These are phyloP conservation scores for Claviceps arundinis DNA, from an alignment of 2,329 filamentous ascomycete genomes.

Conservation along the genomic window DNA sequence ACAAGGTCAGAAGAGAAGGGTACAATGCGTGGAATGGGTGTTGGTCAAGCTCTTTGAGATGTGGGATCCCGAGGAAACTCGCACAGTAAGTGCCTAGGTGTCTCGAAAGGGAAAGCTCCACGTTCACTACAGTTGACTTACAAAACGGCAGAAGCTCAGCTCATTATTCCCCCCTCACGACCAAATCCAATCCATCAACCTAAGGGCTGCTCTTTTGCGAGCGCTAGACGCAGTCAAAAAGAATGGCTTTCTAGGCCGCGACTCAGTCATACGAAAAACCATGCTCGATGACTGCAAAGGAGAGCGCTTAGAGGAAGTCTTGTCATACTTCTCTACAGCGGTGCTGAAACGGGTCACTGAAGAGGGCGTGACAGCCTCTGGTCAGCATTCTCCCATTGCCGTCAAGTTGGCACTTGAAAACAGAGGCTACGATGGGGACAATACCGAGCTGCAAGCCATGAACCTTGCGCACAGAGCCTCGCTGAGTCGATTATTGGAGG, in stretches of 20 bases:
- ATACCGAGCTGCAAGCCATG: slow-evolving; percentile 46
- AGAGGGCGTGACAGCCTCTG: slow-evolving; percentile 23
- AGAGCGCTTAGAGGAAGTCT: slow-evolving; percentile 75
- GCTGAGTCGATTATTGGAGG: slow-evolving; percentile 42
- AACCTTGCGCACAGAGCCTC: slow-evolving; percentile 61
- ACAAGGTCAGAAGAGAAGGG: slow-evolving; percentile 68
- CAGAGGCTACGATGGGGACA: slow-evolving; percentile 41
- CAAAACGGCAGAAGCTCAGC: slow-evolving; percentile 54
- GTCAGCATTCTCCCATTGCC: slow-evolving; percentile 33
- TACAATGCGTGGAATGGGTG: slow-evolving; percentile 77
- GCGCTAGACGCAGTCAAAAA: slow-evolving; percentile 79
- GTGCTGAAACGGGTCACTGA: slow-evolving; percentile 60
- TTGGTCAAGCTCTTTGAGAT: slow-evolving; percentile 76
- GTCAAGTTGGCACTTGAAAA: slow-evolving; percentile 45
- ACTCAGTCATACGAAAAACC: slow-evolving; percentile 73
- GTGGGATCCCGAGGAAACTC: slow-evolving; percentile 67
- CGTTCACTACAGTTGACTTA: slow-evolving; percentile 1
- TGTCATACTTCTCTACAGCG: slow-evolving; percentile 70
- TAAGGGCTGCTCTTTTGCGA: slow-evolving; percentile 72
- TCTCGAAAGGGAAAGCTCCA: too few relatives aligned
- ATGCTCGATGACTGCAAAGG: slow-evolving; percentile 96
- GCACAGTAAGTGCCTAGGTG: slow-evolving; percentile 41
- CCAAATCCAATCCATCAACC: slow-evolving; percentile 78
- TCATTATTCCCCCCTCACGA: slow-evolving; percentile 87
- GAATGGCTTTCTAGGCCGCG: slow-evolving; percentile 66